Evolutionary conservation across 768 basidiomycete genomes (phyloP).

Genomic region (Leccinum disarticulatum): DNA sequence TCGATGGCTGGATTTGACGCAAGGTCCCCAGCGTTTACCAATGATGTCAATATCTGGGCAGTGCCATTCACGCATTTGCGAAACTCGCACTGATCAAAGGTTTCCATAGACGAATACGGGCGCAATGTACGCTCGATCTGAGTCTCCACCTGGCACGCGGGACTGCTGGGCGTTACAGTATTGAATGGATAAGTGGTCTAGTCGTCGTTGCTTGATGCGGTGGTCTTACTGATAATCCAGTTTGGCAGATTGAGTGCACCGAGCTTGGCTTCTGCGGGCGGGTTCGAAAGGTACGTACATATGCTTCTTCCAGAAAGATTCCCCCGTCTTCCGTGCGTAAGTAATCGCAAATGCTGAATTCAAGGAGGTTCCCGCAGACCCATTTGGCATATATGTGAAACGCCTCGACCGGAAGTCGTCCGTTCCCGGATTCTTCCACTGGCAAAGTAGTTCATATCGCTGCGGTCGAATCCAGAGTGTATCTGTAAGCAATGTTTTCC

Average conservation of each 20-base stretch:
- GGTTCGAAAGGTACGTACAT: not conserved
- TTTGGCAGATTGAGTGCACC: not conserved
- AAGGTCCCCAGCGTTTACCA: too few relatives aligned
- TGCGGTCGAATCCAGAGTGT: too few relatives aligned
- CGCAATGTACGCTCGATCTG: not conserved
- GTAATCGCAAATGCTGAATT: not conserved
- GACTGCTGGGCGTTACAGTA: not conserved
- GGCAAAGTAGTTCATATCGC: not conserved
- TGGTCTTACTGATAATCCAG: not conserved
- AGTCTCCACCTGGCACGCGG: not conserved
- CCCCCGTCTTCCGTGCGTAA: not conserved
- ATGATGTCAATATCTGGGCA: too few relatives aligned
- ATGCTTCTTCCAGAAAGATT: not conserved
- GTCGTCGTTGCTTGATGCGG: not conserved
- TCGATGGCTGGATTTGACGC: not conserved
- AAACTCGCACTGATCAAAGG: not conserved
- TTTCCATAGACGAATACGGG: not conserved
- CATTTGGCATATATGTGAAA: not conserved
- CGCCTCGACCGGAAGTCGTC: not conserved
- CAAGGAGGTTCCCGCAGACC: not conserved
- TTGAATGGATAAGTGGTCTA: not conserved
- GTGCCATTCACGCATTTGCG: not conserved
- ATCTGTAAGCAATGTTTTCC: not conserved
- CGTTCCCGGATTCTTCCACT: not conserved
- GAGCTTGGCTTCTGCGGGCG: not conserved